A percentile compares a stretch with the other conserved stretches of the same genome.
Conservation (phyloP, 768 basidiomycete species). For the Omphalotus guepiniiformis region DNA sequence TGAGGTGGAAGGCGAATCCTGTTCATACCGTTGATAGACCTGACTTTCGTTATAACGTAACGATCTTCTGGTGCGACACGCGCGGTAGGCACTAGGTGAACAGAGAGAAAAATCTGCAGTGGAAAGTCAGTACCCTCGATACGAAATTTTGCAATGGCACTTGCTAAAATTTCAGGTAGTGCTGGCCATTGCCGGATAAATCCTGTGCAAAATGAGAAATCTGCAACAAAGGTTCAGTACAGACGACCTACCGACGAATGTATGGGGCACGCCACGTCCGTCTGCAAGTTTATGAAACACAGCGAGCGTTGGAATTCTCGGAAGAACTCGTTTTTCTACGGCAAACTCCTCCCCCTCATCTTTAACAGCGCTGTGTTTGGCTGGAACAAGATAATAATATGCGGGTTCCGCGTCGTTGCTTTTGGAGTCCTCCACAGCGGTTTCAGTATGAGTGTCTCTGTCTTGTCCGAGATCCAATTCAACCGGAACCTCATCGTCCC, state of each 20-base stretch:
- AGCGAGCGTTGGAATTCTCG: slow-evolving; percentile 48
- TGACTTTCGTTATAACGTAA: slow-evolving; percentile 55
- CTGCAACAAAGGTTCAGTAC: neutral
- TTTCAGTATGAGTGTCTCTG: slow-evolving; percentile 15
- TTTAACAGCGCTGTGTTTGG: slow-evolving; percentile 7
- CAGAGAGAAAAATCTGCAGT: slow-evolving; percentile 57
- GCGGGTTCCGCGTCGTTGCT: slow-evolving; percentile 20
- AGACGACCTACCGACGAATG: slow-evolving; percentile 42
- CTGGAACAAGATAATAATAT: slow-evolving; percentile 23
- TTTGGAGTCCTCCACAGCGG: slow-evolving; percentile 17
- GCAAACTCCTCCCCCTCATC: slow-evolving; percentile 6
- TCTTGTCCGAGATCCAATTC: slow-evolving; percentile 13
- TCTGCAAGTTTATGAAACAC: slow-evolving; percentile 54
- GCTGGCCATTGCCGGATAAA: slow-evolving; percentile 67
- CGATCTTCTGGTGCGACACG: slow-evolving; percentile 45
- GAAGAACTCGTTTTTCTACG: slow-evolving; percentile 22
- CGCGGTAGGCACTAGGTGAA: slow-evolving; percentile 47
- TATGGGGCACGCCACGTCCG: slow-evolving; percentile 58
- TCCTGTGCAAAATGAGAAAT: slow-evolving; percentile 22
- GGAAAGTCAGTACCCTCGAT: neutral
- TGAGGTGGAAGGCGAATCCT: neutral
- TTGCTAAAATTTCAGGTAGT: slow-evolving; percentile 59
- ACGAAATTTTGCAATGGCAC: slow-evolving; percentile 17
- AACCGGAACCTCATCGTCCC: slow-evolving; percentile 17
- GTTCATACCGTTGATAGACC: slow-evolving; percentile 43